Evolutionary conservation across 23 red algal genomes (phyloP).

Genomic region (Agarophyton chilense): DNA sequence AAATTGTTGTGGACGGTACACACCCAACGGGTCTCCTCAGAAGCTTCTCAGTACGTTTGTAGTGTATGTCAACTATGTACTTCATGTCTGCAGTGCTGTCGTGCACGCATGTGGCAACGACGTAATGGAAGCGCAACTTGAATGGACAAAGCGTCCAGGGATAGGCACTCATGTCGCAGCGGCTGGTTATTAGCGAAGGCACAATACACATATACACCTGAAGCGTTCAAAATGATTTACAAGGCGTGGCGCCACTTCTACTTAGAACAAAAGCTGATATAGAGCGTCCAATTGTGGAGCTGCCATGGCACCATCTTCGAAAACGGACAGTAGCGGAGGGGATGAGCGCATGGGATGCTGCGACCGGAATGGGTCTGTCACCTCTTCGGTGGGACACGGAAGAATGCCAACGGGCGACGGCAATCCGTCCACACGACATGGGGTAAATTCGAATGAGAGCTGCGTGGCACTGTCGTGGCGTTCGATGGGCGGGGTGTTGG

Average conservation of each 20-base stretch:
- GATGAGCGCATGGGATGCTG: neutral
- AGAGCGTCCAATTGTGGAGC: slow-evolving; percentile 18
- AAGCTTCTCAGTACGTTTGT: no score
- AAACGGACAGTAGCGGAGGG: slow-evolving; percentile 9
- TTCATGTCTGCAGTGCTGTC: no score
- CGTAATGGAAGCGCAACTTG: no score
- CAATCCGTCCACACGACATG: neutral
- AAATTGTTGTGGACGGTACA: no score
- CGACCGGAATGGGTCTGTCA: neutral
- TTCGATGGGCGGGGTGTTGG: neutral
- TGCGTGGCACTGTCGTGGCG: neutral
- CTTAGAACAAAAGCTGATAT: slow-evolving; percentile 7
- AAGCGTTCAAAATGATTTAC: neutral
- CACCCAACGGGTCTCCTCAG: no score
- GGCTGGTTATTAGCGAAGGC: no score
- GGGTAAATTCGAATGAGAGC: neutral
- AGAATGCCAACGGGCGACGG: slow-evolving; percentile 3
- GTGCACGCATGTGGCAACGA: no score
- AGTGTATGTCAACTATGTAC: no score
- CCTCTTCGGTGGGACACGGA: neutral
- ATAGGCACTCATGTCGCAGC: no score
- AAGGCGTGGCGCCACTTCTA: neutral
- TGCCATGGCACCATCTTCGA: slow-evolving; percentile 8
- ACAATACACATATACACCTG: neutral
- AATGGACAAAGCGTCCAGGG: no score